Evolutionary conservation across 176 grass and related monocot species (phyloP).

Genomic region (Bonia amplexicaulis): DNA sequence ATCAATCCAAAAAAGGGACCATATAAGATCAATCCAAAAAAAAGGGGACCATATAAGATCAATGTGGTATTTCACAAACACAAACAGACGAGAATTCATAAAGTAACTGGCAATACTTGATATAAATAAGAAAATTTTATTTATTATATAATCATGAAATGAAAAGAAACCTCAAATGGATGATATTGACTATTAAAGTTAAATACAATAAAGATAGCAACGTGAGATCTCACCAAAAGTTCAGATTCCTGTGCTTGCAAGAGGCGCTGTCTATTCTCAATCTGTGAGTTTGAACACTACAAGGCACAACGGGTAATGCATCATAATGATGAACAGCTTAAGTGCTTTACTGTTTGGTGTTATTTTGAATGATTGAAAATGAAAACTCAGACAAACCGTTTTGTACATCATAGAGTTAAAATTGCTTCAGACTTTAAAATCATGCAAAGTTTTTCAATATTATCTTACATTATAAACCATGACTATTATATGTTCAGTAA

Average conservation of each 20-base stretch:
- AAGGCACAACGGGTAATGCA: conserved; percentile 5
- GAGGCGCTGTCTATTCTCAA: conserved; percentile 18
- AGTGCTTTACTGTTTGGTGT: not conserved
- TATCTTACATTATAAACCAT: not conserved
- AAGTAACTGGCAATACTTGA: not conserved
- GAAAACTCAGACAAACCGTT: not conserved
- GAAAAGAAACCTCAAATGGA: conserved; percentile 1
- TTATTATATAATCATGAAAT: not conserved
- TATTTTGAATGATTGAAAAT: not conserved
- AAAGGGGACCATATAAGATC: not conserved
- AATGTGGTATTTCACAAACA: not conserved
- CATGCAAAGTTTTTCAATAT: not conserved
- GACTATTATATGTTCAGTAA: not conserved
- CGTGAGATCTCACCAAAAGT: conserved; percentile 50
- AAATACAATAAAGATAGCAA: not conserved
- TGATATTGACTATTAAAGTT: not conserved
- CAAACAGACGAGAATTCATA: not conserved
- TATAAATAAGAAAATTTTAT: not conserved
- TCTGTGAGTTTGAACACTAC: conserved; percentile 29
- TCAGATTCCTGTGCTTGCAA: conserved; percentile 62
- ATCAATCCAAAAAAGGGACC: not conserved
- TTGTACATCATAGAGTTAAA: not conserved
- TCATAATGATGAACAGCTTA: not conserved
- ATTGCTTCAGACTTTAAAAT: not conserved
- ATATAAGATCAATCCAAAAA: not conserved